Base-by-base conservation (phyloP, 108 stramenopile genomes). In the Chaetoceros muelleri region DNA sequence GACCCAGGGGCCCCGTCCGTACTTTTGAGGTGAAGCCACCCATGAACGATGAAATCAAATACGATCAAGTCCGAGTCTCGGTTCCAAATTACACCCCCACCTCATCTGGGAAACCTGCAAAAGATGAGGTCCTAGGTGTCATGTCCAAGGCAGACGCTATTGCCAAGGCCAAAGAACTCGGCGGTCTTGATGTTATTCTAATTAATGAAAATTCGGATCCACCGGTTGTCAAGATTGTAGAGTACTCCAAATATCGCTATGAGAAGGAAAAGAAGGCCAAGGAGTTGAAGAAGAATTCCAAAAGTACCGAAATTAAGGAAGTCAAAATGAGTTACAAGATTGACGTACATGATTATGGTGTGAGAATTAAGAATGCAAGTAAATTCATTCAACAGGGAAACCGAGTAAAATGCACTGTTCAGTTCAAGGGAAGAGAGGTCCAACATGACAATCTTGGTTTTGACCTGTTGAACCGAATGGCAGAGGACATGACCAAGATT, bases 271-370 rank as follows among this genome's bases (percentile, higher is more conserved):
- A 95, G 81, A 84, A 88, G 64, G 82, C 88, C 18, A 98, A 98
- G 78, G 96, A 96, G 53, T 64, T 85, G 60, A 80, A 79, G 61
- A 95, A 95, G 76, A 95, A 96, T 76, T 73, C 79, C 53, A 96
- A 96, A 79, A 76, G 84, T 7, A 86, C 79, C 19, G 95, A 96
- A 72, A 55, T 95, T 26, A 96, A 96, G 75, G 96, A 97, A 67
- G 85, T 97, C 21, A 98, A 95, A 65, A 93, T 98, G 93, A 80
- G 77, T 21, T 94, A 94, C 82, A 96, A 93, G 72, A 95, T 98
- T 61, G 95, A 93, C 53, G 80, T 83, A 20, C 94, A 94, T 62
- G 96, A 98, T 60, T 98, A 94, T 64, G 78, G 75, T 46, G 95
- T 96, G 0, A 75, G 96, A 22, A 67, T 78, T 22, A 86, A 84